Percentiles rank a stretch among this genome's conserved stretches.
Evolutionary conservation across 2,329 filamentous ascomycete genomes (phyloP).

Genomic region (Ophiostoma perfectum): DNA sequence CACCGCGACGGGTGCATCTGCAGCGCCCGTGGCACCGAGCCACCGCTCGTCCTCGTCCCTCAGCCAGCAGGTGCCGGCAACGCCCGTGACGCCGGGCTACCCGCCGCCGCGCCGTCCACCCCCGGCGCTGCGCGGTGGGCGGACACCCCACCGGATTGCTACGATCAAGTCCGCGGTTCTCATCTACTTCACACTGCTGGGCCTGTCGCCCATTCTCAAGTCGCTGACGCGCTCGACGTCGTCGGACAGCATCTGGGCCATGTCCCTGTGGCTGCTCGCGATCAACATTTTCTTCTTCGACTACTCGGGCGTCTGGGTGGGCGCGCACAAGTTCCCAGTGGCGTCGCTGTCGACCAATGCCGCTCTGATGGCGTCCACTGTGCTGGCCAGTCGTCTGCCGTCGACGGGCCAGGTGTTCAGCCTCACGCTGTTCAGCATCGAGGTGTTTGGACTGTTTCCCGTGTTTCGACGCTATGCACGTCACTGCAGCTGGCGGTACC

Average conservation of each 20-base stretch:
- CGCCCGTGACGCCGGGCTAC: conserved; percentile 32
- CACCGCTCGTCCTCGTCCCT: conserved; percentile 11
- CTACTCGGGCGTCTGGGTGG: conserved; percentile 65
- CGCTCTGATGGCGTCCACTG: conserved; percentile 91
- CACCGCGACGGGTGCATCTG: background rate
- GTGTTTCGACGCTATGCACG: conserved; percentile 88
- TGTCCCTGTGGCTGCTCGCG: conserved; percentile 85
- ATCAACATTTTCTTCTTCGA: conserved; percentile 99
- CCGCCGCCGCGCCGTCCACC: conserved; percentile 29
- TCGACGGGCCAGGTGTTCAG: conserved; percentile 93
- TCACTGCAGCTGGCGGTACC: conserved; percentile 74
- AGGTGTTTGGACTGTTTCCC: conserved; percentile 96
- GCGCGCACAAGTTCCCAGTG: conserved; percentile 54
- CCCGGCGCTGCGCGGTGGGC: conserved; percentile 36
- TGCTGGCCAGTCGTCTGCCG: conserved; percentile 81
- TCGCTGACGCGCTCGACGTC: conserved; percentile 91
- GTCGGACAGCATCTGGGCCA: conserved; percentile 93
- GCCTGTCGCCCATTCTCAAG: conserved; percentile 90
- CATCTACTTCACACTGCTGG: conserved; percentile 88
- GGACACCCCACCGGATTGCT: conserved; percentile 54
- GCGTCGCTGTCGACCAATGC: conserved; percentile 86
- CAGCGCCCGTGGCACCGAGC: background rate
- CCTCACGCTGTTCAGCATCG: conserved; percentile 90
- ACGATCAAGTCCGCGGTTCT: conserved; percentile 89
- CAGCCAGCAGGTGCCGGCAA: conserved; percentile 24